These are phyloP conservation scores for barley (Hordeum vulgare) DNA, from an alignment of 176 grass and related monocot species.

Conservation along the genomic window DNA sequence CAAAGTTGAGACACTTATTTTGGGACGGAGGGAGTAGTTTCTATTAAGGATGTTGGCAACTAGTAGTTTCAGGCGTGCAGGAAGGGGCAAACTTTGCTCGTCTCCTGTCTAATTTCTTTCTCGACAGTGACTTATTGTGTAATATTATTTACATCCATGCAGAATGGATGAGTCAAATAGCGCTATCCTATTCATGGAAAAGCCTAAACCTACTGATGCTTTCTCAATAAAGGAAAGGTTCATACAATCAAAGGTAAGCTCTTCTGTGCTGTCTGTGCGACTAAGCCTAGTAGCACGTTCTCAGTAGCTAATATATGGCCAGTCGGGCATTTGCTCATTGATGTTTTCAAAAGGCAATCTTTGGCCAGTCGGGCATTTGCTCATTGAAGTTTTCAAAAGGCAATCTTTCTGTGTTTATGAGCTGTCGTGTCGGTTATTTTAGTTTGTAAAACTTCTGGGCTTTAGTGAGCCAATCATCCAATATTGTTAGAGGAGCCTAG, in stretches of 20 bases:
- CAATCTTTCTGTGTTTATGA: background rate
- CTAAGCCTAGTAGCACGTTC: constrained; percentile 12
- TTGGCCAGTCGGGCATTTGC: background rate
- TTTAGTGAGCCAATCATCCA: background rate
- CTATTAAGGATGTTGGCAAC: too few species aligned
- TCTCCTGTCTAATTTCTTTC: constrained; percentile 12
- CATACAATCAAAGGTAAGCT: constrained; percentile 88
- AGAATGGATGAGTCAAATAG: constrained; percentile 58
- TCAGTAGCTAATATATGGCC: background rate
- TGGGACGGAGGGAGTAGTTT: too few species aligned
- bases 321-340: background rate
- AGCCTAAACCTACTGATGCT: constrained; percentile 72
- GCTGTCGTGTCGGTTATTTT: background rate
- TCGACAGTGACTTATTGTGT: background rate
- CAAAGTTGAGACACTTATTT: too few species aligned
- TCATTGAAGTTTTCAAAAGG: background rate
- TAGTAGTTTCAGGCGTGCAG: background rate
- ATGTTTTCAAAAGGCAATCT: background rate
- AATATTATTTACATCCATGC: constrained; percentile 27
- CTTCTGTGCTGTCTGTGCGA: constrained; percentile 4
- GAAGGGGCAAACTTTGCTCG: background rate
- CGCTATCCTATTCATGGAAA: constrained; percentile 54
- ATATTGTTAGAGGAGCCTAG: background rate
- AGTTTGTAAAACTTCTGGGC: background rate
- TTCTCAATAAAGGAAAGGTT: constrained; percentile 92